Percentiles rank a stretch among this genome's conserved stretches.
phyloP scores from a whole-genome alignment of 2,329 filamentous ascomycete genomes.

The Coniochaeta prunicola region DNA sequence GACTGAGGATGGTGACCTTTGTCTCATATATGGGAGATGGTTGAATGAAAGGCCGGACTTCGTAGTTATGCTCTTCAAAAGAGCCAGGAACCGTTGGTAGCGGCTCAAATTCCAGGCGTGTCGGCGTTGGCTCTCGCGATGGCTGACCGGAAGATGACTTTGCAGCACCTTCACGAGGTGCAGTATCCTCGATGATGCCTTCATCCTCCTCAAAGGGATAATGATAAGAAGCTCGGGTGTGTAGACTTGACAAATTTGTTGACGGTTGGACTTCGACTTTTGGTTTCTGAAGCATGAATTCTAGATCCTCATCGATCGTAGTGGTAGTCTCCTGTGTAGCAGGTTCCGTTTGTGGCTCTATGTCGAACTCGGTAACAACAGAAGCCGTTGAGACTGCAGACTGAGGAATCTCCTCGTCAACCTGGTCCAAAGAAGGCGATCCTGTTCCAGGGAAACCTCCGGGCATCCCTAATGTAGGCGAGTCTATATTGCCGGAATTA shows the following conservation, averaged over 20 bases:
- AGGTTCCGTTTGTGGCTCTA: slow-evolving; percentile 59
- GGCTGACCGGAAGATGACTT: slow-evolving; percentile 21
- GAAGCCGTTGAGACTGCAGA: slow-evolving; percentile 55
- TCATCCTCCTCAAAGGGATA: slow-evolving; percentile 42
- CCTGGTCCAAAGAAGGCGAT: slow-evolving; percentile 24
- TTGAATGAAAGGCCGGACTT: slow-evolving; percentile 26
- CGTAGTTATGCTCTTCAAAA: slow-evolving; percentile 27
- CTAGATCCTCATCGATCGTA: slow-evolving; percentile 11
- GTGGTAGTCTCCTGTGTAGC: slow-evolving; percentile 25
- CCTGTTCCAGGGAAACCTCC: slow-evolving; percentile 48
- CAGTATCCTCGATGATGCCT: slow-evolving; percentile 22
- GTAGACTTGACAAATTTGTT: slow-evolving; percentile 20
- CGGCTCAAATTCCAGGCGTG: slow-evolving; percentile 15
- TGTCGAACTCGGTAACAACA: slow-evolving; percentile 64
- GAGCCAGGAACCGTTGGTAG: slow-evolving; percentile 5
- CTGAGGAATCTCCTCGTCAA: slow-evolving; percentile 32
- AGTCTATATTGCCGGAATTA: slow-evolving; percentile 34
- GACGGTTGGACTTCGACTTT: slow-evolving; percentile 1
- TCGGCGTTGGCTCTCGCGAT: slow-evolving; percentile 18
- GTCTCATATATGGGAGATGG: slow-evolving; percentile 30
- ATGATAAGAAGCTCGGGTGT: slow-evolving; percentile 35
- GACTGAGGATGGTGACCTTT: slow-evolving; percentile 42
- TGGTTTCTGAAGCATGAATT: slow-evolving; percentile 4
- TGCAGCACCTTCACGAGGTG: slow-evolving; percentile 32
- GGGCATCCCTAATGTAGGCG: slow-evolving; percentile 60